Conservation (phyloP, 768 basidiomycete species). For the Suillus variegatus region DNA sequence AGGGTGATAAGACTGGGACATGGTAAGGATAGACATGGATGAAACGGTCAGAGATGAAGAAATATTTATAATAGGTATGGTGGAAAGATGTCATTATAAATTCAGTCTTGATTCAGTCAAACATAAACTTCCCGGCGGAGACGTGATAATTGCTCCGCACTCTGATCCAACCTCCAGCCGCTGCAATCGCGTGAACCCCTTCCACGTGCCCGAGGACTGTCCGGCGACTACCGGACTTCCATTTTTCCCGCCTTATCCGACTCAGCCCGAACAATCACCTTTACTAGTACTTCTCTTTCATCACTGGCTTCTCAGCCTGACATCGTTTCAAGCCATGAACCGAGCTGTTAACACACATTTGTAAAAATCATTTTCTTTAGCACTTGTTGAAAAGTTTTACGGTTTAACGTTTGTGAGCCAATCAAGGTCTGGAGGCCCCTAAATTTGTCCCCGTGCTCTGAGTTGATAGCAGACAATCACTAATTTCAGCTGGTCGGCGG, state of each 20-base stretch:
- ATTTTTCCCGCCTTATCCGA: conserved; percentile 1
- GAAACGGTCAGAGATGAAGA: conserved; percentile 10
- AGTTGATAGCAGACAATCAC: not conserved
- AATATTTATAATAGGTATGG: conserved; percentile 4
- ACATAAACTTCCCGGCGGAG: conserved; percentile 28
- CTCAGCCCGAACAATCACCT: not conserved
- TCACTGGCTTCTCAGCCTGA: not conserved
- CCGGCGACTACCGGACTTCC: conserved; percentile 11
- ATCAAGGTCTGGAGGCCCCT: not conserved
- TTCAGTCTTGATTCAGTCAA: conserved; percentile 13
- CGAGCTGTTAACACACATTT: not conserved
- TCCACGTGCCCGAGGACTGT: conserved; percentile 25
- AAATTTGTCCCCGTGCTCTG: too few relatives aligned
- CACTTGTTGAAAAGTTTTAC: not conserved
- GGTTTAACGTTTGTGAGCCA: not conserved
- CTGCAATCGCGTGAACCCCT: conserved; percentile 28
- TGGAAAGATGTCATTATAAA: conserved; percentile 3
- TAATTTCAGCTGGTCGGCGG: not conserved
- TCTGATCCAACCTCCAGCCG: conserved; percentile 18
- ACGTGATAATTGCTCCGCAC: conserved; percentile 34
- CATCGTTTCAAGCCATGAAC: not conserved
- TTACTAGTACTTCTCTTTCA: conserved; percentile 4
- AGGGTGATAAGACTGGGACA: conserved; percentile 12
- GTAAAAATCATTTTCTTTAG: not conserved
- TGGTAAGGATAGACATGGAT: conserved; percentile 14